Percentiles rank a stretch among this genome's conserved stretches.
These are phyloP conservation scores for Pyrus hybrid DNA, from an alignment of 331 rosid genomes.

Conservation along the genomic window DNA sequence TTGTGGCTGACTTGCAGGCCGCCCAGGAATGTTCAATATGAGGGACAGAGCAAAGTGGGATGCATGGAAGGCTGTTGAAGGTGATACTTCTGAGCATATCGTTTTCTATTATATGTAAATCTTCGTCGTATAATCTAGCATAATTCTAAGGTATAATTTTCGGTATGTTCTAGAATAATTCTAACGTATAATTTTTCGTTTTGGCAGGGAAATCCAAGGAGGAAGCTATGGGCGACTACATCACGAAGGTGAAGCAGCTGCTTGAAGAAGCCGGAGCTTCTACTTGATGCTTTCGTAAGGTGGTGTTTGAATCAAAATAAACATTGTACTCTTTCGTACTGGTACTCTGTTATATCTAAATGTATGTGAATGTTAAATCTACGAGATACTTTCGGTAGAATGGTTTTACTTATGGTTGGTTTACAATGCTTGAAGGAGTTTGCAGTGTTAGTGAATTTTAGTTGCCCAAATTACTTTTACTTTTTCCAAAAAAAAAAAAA, in stretches of 20 bases:
- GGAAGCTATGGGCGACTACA: constrained; percentile 77
- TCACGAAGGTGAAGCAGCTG: constrained; percentile 92
- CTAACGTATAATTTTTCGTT: neutral
- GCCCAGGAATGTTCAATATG: constrained; percentile 83
- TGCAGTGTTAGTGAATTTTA: neutral
- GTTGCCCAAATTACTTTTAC: neutral
- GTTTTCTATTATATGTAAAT: neutral
- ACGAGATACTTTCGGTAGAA: neutral
- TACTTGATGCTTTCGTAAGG: constrained; percentile 17
- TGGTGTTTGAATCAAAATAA: neutral
- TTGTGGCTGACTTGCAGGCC: constrained; percentile 47
- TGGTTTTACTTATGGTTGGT: neutral
- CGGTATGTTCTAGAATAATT: too few relatives aligned
- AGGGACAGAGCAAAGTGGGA: constrained; percentile 95
- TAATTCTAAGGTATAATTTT: neutral
- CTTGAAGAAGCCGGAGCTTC: constrained; percentile 54
- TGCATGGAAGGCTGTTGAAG: constrained; percentile 98
- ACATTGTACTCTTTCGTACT: neutral
- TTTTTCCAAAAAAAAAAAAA: too few relatives aligned
- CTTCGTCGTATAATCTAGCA: neutral
- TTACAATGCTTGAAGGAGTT: neutral
- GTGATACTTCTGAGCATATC: constrained; percentile 17
- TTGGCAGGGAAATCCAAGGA: constrained; percentile 80
- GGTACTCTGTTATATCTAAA: neutral
- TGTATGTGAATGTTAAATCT: neutral